Conservation (phyloP, 176 grass and related monocot genomes). For the Ampelocalamus luodianensis region DNA sequence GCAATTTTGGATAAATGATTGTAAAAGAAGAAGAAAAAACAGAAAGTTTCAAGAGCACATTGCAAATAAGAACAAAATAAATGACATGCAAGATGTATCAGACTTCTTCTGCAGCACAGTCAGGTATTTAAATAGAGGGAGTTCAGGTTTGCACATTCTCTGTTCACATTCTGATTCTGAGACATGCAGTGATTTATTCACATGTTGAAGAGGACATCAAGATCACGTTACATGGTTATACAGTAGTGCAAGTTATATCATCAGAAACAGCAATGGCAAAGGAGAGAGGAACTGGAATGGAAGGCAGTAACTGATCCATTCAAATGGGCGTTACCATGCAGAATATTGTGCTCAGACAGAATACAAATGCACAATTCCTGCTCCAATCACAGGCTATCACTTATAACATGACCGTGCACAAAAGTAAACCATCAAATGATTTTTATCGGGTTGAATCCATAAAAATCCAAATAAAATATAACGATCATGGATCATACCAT, state of each 20-base stretch:
- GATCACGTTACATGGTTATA: not conserved
- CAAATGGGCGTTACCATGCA: constrained; percentile 1
- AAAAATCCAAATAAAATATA: not conserved
- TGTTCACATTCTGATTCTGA: not conserved
- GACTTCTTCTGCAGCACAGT: not conserved
- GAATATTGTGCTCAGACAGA: not conserved
- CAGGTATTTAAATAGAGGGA: not conserved
- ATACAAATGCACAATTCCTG: not conserved
- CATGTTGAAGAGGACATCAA: not conserved
- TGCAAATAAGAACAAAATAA: not conserved
- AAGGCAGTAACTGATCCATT: not conserved
- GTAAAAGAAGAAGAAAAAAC: not conserved
- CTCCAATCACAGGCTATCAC: not conserved
- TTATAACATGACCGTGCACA: not conserved
- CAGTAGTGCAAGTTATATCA: not conserved
- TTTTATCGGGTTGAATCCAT: not conserved
- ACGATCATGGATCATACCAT: constrained; percentile 18
- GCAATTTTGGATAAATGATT: not conserved
- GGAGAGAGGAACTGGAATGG: not conserved
- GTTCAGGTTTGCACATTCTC: not conserved
- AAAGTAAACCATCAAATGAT: not conserved
- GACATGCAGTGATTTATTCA: not conserved
- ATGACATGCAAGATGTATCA: not conserved
- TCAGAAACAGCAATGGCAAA: not conserved
- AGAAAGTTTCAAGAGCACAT: not conserved